Base-by-base conservation (phyloP, 2,329 filamentous ascomycete genomes). In the Stagonosporopsis vannaccii region DNA sequence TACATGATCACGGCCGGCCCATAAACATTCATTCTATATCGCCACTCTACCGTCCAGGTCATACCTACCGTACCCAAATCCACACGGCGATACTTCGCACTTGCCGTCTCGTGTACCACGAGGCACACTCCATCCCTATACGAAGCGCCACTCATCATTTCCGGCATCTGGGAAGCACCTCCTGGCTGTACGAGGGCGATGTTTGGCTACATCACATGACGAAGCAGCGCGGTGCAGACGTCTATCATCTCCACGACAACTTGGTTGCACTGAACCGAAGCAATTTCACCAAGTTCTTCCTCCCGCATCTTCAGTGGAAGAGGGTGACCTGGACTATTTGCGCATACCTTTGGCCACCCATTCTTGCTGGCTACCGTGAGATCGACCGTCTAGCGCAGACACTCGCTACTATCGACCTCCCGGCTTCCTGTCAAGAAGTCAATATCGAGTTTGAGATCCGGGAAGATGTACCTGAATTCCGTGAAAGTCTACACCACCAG, bases 21-120 rank as follows among this genome's bases (percentile, higher is more conserved):
- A 35, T 62, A 25, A 28, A 50, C 19, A 54, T 50, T 2, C 44
- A 61, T 23, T 56, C 49, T 6, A 50, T 60, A 19, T 60, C 59
- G 3, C 56, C 60, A 26, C 48, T 59, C 3, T 61, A 59, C 43
- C 67, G 66, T 1, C 67, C 66, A 0, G 58, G 61, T 3, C 75
- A 77, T 57, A 68, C 71, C 2, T 59, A 71, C 46, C 66, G 67
- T 45, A 56, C 74, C n/a, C 46, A 33, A 2, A 58, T 63, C 19
- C 50, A 72, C 40, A 75, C 66, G 4, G 25, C 62, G 4, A 66
- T 80, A 15, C 70, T 79, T 0, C 67, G 59, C 19, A 78, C 77
- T 6, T 79, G 77, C 43, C 72, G 76, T 6, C 63, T 71, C 2
- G 59, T 77, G 23, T 79, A 79, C 59, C 63, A 58, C 19, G 78